phyloP scores from a whole-genome alignment of 1,139 yeast species.

The Ogataea hybrid region DNA sequence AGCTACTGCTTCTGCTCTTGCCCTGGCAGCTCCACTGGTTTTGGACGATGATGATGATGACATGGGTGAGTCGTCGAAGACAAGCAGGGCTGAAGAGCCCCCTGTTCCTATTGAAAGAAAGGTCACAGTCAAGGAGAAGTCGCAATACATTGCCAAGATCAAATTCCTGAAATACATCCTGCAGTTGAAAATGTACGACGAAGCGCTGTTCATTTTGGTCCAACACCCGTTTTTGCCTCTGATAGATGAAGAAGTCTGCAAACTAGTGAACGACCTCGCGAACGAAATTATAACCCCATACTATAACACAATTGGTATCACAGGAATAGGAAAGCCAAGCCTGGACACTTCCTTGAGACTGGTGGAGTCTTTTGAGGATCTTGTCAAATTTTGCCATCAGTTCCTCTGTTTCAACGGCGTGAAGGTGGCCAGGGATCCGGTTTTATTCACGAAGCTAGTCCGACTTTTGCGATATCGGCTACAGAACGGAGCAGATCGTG shows the following conservation, averaged over 20 bases:
- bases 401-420: slow-evolving; percentile 58
- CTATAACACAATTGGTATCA: slow-evolving; percentile 27
- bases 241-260: slow-evolving; percentile 51
- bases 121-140: slow-evolving; percentile 18
- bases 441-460: slow-evolving; percentile 57
- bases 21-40: slow-evolving; percentile 81
- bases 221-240: slow-evolving; percentile 63
- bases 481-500: slow-evolving; percentile 31
- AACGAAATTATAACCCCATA: slow-evolving; percentile 52
- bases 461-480: slow-evolving; percentile 51
- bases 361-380: slow-evolving; percentile 40
- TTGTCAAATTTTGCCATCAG: slow-evolving; percentile 47
- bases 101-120: slow-evolving; percentile 11
- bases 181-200: slow-evolving; percentile 63
- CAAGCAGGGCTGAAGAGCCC: slow-evolving; percentile 4
- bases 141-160: slow-evolving; percentile 31
- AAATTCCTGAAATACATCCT: slow-evolving; percentile 54
- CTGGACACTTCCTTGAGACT: slow-evolving; percentile 35
- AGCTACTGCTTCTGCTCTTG: slow-evolving; percentile 77
- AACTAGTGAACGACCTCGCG: slow-evolving; percentile 50
- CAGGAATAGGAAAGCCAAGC: not conserved
- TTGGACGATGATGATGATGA: slow-evolving; percentile 55
- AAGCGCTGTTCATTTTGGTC: slow-evolving; percentile 58
- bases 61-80: slow-evolving; percentile 13
- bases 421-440: slow-evolving; percentile 48